Evolutionary conservation across 441 rosid genomes (phyloP), one percentile per base, ranked within the genome.

Genomic region (Viola pubescens): DNA sequence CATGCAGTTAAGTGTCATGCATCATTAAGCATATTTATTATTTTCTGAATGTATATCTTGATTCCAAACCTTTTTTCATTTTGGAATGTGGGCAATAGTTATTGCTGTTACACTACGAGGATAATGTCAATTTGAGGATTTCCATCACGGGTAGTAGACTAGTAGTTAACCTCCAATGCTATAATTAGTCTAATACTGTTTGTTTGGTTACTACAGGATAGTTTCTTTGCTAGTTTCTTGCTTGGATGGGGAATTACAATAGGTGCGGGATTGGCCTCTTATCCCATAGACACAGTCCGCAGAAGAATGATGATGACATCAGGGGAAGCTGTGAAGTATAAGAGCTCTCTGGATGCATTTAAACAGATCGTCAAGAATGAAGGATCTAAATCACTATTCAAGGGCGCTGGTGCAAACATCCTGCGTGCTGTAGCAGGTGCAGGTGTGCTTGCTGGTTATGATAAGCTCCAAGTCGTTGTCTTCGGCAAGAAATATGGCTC

Each of bases 301-400:
- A 86, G 97, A 83, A 84, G 98, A 73, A 92, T 89, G 98, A 92
- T 92, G 98, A 89, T 92, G 97, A 92, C 98, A 0, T 92, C 97
- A 4, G 97, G 97, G 53, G 97, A 92, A 76, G 91, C 97, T 41
- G 91, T 85, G 48, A 91, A 89, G 76, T 91, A 89, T 76, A 84
- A 81, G 64, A 89, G 91, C 73, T 91, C 98, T 0, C 4, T 87
- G 70, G 81, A 75, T 65, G 98, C 97, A 5, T 91, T 91, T 60
- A 5, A 38, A 7, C 87, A 91, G 77, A 89, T 87, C 19, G 1
- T 91, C 47, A 80, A 87, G 79, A 91, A 78, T 0, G 98, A 89
- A 80, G 94, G 98, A 13, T 0, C 83, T 3, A 87, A 73, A 70
- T 91, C 95, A 10, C 89, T 91, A 65, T 89, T 89, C 75, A 91